Base-by-base conservation (phyloP, 495 filamentous ascomycete species). In the Hyaloscypha bicolor region DNA sequence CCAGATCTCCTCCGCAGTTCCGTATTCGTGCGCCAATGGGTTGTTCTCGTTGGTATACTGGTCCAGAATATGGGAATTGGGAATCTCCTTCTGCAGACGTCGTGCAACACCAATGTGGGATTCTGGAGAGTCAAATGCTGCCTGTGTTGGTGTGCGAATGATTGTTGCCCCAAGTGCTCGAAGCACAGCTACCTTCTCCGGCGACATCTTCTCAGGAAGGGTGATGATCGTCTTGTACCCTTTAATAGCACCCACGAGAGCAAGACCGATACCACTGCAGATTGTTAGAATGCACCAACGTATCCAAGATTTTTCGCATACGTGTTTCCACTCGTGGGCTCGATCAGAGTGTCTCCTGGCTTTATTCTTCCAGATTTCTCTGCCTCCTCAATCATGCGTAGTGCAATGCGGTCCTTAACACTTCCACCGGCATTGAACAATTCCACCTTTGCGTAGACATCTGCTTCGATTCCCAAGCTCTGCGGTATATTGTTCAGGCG, bases 201-300 rank as follows among this genome's bases (percentile, higher is more conserved):
- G 87, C 6, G 93, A 97, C 95, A 99, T 99, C 83, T 99, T 99
- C 81, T 99, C 95, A 45, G 95, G 95, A 3, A 99, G 87, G 0
- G 95, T 99, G 74, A 99, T 99, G 78, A 99, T 97, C 19, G 92
- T 95, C 78, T 94, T 95, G 80, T 99, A 99, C 60, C 91, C 94
- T 81, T 97, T 97, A 67, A 99, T 90, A 9, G 95, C 95, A 37
- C 87, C 94, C 19, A 98, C 94, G 53, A 99, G 83, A 21, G 95
- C 95, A 59, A 99, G 81, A 29, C 95, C 95, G 72, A 99, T 99
- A 71, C 95, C 95, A 76, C 88, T 92, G 65, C 6, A 29, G 21
- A 25, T 14, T 53, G 42, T 75, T 66, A 69, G 70, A 76, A 52
- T 25, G 6, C 60, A 6, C 55, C 29, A 65, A 8, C 29, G 58